Percentiles rank a stretch among this genome's conserved stretches.
Evolutionary conservation across 1,139 yeast genomes (phyloP).

Genomic region (Suhomyces chickasaworum): DNA sequence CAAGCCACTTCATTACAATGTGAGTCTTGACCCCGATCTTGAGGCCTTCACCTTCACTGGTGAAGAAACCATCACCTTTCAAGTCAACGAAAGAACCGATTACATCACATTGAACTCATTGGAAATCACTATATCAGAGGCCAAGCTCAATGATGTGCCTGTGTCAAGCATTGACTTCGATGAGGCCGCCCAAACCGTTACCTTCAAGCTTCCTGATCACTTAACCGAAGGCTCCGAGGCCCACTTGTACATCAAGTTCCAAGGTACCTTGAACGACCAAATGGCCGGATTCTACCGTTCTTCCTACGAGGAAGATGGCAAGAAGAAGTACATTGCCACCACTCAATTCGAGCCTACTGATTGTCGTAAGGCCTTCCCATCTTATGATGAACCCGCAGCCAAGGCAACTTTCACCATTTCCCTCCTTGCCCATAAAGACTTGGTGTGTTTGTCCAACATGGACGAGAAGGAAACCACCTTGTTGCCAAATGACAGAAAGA

Average conservation of each 20-base stretch:
- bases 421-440: conserved; percentile 57
- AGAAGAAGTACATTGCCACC: conserved; percentile 65
- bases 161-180: conserved; percentile 38
- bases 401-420: conserved; percentile 73
- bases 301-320: conserved; percentile 63
- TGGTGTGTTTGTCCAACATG: conserved; percentile 81
- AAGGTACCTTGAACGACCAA: conserved; percentile 63
- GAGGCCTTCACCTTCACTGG: conserved; percentile 73
- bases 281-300: conserved; percentile 87
- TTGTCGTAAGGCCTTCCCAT: conserved; percentile 83
- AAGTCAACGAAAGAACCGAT: conserved; percentile 57
- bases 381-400: conserved; percentile 76
- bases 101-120: conserved; percentile 58
- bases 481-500: conserved; percentile 50
- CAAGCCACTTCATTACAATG: conserved; percentile 68
- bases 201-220: conserved; percentile 56
- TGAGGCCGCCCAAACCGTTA: conserved; percentile 62
- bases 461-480: conserved; percentile 56
- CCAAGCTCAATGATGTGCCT: conserved; percentile 44
- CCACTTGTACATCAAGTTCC: conserved; percentile 55
- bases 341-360: conserved; percentile 89
- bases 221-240: conserved; percentile 48
- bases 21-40: conserved; percentile 74
- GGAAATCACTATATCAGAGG: conserved; percentile 64
- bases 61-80: conserved; percentile 61